A percentile compares a stretch with the other conserved stretches of the same genome.
These are phyloP conservation scores for Pyrus hybrid DNA, from an alignment of 331 rosid genomes.

Conservation along the genomic window DNA sequence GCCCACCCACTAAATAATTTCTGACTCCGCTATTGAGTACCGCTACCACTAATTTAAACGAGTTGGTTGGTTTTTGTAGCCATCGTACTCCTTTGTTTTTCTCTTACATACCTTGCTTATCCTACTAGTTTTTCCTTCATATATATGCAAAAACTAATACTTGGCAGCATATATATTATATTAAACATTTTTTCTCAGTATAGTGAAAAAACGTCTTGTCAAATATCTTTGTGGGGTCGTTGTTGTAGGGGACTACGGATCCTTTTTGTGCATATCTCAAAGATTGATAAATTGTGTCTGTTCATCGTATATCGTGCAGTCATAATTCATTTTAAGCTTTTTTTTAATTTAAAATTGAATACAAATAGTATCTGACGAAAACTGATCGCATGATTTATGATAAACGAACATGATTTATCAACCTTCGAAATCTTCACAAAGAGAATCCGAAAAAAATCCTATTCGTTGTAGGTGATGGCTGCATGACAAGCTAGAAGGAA, in stretches of 20 bases:
- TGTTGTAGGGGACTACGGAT: too few relatives aligned
- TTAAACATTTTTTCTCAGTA: neutral
- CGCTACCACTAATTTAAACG: neutral
- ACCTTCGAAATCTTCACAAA: too few relatives aligned
- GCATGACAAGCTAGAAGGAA: too few relatives aligned
- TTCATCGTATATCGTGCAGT: neutral
- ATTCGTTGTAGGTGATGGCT: too few relatives aligned
- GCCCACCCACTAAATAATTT: too few relatives aligned
- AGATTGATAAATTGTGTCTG: too few relatives aligned
- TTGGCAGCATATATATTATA: neutral
- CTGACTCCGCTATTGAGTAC: too few relatives aligned
- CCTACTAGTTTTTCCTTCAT: neutral
- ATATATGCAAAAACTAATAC: neutral
- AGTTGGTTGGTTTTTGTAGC: neutral
- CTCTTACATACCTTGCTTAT: neutral
- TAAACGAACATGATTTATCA: accelerated
- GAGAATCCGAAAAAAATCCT: too few relatives aligned
- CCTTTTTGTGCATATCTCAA: accelerated
- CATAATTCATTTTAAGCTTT: too few relatives aligned
- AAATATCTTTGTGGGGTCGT: slow-evolving; percentile 1
- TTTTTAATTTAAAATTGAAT: too few relatives aligned
- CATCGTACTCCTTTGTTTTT: neutral
- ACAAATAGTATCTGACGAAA: too few relatives aligned
- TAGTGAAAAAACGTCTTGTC: neutral
- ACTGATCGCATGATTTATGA: too few relatives aligned